Evolutionary conservation across 2,329 filamentous ascomycete species (phyloP).

Genomic region (Cladosporium cucumerinum): DNA sequence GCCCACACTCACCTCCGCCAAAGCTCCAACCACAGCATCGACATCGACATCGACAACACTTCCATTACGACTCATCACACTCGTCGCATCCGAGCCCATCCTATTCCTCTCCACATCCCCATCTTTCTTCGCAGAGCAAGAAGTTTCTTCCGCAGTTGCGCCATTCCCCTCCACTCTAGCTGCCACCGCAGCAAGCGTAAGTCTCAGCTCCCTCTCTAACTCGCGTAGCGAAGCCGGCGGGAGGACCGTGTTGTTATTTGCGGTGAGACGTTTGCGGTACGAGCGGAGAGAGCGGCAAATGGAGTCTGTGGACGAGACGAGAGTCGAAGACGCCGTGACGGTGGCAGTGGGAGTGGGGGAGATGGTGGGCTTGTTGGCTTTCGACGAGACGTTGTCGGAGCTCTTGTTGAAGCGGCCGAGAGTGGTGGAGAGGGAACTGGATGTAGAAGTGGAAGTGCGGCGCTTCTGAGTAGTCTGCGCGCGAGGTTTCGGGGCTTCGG

Average conservation of each 20-base stretch:
- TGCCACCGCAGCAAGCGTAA: slow-evolving; percentile 34
- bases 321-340: slow-evolving; percentile 38
- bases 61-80: background rate
- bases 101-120: background rate
- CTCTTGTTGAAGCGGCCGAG: slow-evolving; percentile 47
- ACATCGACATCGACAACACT: background rate
- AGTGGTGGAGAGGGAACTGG: background rate
- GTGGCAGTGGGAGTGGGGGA: slow-evolving; percentile 25
- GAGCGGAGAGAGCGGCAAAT: slow-evolving; percentile 55
- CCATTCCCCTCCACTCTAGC: background rate
- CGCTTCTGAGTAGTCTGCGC: slow-evolving; percentile 29
- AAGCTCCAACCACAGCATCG: slow-evolving; percentile 4
- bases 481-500: slow-evolving; percentile 18
- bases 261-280: slow-evolving; percentile 55
- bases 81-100: background rate
- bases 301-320: slow-evolving; percentile 55
- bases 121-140: background rate
- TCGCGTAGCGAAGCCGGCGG: slow-evolving; percentile 48
- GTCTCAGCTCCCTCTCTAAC: slow-evolving; percentile 55
- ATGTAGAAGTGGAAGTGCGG: slow-evolving; percentile 23
- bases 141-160: background rate
- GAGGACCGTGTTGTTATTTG: slow-evolving; percentile 43
- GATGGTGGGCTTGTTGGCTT: slow-evolving; percentile 12
- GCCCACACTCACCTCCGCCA: background rate
- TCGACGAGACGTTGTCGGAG: slow-evolving; percentile 32